phyloP scores from a whole-genome alignment of 2,329 filamentous ascomycete species.

The Clarireedia hainanense region DNA sequence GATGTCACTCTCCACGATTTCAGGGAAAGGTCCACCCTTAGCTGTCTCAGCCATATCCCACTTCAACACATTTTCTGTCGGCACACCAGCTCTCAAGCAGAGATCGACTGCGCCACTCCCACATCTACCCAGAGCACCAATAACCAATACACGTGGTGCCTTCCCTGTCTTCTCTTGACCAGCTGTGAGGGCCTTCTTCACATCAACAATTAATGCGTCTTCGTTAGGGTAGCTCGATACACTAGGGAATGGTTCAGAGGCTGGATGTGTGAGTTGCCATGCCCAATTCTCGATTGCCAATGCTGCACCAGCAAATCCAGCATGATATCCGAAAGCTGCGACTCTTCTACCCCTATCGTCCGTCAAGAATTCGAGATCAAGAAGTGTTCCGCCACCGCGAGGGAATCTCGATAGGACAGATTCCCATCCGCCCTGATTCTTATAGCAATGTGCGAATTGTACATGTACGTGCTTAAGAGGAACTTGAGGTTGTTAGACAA shows the following conservation, averaged over 20 bases:
- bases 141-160: constrained; percentile 69
- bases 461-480: constrained; percentile 67
- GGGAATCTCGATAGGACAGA: constrained; percentile 72
- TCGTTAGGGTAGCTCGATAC: constrained; percentile 68
- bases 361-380: constrained; percentile 81
- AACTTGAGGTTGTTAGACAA: constrained; percentile 29
- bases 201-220: constrained; percentile 60
- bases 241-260: constrained; percentile 56
- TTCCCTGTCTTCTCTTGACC: constrained; percentile 60
- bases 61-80: constrained; percentile 56
- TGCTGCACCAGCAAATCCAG: constrained; percentile 66
- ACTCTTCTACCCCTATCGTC: constrained; percentile 65
- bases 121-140: constrained; percentile 78
- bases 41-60: constrained; percentile 75
- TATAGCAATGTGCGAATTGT: constrained; percentile 69
- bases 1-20: constrained; percentile 68
- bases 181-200: constrained; percentile 61
- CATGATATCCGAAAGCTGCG: constrained; percentile 55
- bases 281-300: constrained; percentile 75
- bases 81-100: constrained; percentile 65
- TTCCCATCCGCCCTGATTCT: constrained; percentile 72
- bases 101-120: constrained; percentile 78
- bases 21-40: constrained; percentile 62
- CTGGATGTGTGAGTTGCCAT: constrained; percentile 67
- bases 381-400: constrained; percentile 65